A percentile compares a stretch with the other conserved stretches of the same genome.
phyloP scores from a whole-genome alignment of 345 rosid genomes.

The Garcia nutans region DNA sequence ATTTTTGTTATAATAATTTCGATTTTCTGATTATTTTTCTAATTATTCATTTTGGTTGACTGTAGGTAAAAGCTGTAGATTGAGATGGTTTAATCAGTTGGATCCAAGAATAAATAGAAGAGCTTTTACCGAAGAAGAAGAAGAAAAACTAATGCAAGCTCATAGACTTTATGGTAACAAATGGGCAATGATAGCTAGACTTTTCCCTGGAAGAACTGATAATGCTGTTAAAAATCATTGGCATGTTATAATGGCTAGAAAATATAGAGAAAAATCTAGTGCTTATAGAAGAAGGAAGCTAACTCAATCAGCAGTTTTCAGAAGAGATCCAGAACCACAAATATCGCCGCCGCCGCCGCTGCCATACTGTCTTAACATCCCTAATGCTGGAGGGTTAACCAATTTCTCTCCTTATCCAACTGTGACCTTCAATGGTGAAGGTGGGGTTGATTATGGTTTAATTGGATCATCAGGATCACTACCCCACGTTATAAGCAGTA shows the following conservation, averaged over 20 bases:
- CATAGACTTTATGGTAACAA: slow-evolving; percentile 94
- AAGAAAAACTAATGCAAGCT: slow-evolving; percentile 90
- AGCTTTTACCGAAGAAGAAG: slow-evolving; percentile 92
- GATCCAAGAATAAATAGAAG: slow-evolving; percentile 93
- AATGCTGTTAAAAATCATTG: slow-evolving; percentile 98
- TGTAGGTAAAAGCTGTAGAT: slow-evolving; percentile 90
- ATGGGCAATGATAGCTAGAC: slow-evolving; percentile 98
- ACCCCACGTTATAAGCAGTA: slow-evolving; percentile 17
- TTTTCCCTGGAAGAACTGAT: slow-evolving; percentile 98
- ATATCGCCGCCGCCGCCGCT: slow-evolving; percentile 12
- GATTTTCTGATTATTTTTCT: not conserved
- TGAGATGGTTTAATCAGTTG: slow-evolving; percentile 95
- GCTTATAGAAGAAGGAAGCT: slow-evolving; percentile 73
- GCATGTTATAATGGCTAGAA: slow-evolving; percentile 98
- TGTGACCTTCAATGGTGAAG: slow-evolving; percentile 32
- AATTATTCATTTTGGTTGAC: not conserved
- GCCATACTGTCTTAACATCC: slow-evolving; percentile 25
- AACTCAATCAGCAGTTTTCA: slow-evolving; percentile 37
- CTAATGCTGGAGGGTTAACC: slow-evolving; percentile 18
- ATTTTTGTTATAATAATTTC: not conserved
- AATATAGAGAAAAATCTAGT: slow-evolving; percentile 81
- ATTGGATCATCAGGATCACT: slow-evolving; percentile 9
- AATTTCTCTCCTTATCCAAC: slow-evolving; percentile 16
- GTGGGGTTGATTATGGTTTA: slow-evolving; percentile 18
- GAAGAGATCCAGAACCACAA: slow-evolving; percentile 22